These are phyloP conservation scores for Xerocomellus dryophilus DNA, from an alignment of 768 basidiomycete species.

Conservation along the genomic window DNA sequence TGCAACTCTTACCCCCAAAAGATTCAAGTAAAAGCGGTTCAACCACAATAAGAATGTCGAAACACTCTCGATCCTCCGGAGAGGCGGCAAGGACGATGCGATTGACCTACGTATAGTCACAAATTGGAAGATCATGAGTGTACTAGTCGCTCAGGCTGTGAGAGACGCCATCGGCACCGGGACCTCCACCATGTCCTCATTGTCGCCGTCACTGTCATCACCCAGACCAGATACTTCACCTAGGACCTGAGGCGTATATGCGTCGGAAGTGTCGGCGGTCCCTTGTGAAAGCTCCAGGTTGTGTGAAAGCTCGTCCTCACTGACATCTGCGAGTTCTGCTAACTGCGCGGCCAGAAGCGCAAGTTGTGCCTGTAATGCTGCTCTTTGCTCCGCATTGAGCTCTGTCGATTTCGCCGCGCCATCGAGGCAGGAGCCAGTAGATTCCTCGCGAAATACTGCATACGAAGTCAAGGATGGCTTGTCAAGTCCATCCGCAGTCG, in stretches of 20 bases:
- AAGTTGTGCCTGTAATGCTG: constrained; percentile 70
- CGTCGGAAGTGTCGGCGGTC: neutral
- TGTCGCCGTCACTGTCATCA: constrained; percentile 13
- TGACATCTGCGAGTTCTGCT: constrained; percentile 56
- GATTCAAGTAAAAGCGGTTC: neutral
- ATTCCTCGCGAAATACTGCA: neutral
- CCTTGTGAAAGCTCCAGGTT: constrained; percentile 20
- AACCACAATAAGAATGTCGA: neutral
- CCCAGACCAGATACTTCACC: constrained; percentile 8
- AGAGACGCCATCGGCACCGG: constrained; percentile 20
- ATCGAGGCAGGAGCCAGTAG: constrained; percentile 3
- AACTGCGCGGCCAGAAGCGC: constrained; percentile 72
- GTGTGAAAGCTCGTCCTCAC: constrained; percentile 30
- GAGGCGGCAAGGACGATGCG: neutral
- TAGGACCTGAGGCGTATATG: neutral
- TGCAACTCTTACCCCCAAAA: neutral
- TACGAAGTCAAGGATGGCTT: constrained; percentile 1
- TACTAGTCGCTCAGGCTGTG: constrained; percentile 8
- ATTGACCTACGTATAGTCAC: neutral
- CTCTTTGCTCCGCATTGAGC: constrained; percentile 48
- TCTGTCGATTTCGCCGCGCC: constrained; percentile 17
- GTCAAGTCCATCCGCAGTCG: constrained; percentile 1
- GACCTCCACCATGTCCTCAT: constrained; percentile 31
- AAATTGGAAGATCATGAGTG: neutral
- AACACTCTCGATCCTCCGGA: neutral